These are phyloP conservation scores for Brassica balearica DNA, from an alignment of 441 rosid genomes.

Conservation along the genomic window DNA sequence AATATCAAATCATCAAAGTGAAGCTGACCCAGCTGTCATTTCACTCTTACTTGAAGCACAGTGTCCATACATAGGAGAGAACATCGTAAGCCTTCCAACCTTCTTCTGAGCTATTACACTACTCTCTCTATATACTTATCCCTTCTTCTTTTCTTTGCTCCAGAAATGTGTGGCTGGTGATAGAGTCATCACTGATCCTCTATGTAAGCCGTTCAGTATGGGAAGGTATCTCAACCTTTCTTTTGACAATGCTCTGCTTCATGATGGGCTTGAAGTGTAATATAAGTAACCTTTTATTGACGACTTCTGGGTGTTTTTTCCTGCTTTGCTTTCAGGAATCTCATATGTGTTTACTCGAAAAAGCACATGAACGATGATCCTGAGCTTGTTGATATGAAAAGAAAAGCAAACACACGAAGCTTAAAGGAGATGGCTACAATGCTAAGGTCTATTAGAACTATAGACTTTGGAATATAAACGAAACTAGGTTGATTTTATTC, in stretches of 20 bases:
- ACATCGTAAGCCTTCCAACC: constrained; percentile 58
- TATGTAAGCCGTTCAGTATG: constrained; percentile 97
- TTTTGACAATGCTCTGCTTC: constrained; percentile 41
- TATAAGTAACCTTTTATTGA: constrained; percentile 27
- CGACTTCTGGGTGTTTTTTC: constrained; percentile 15
- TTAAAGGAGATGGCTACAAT: constrained; percentile 94
- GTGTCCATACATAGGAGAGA: constrained; percentile 68
- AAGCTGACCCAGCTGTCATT: constrained; percentile 97
- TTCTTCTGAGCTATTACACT: constrained; percentile 29
- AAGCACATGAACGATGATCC: constrained; percentile 95
- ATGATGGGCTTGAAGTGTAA: constrained; percentile 33
- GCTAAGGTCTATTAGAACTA: constrained; percentile 55
- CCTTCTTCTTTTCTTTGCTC: constrained; percentile 41
- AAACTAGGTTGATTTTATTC: not conserved
- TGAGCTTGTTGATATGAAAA: constrained; percentile 87
- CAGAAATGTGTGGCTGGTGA: constrained; percentile 96
- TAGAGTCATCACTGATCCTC: constrained; percentile 95
- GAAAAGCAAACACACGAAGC: constrained; percentile 89
- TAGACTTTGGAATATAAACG: not conserved
- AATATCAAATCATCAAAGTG: constrained; percentile 97
- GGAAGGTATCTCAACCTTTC: constrained; percentile 73
- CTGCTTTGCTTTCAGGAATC: constrained; percentile 65
- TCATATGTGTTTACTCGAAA: constrained; percentile 93
- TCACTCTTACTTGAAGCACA: constrained; percentile 85
- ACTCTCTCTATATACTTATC: constrained; percentile 34